phyloP scores from a whole-genome alignment of 257 asterid genomes.

The Solanum infundibuliforme region DNA sequence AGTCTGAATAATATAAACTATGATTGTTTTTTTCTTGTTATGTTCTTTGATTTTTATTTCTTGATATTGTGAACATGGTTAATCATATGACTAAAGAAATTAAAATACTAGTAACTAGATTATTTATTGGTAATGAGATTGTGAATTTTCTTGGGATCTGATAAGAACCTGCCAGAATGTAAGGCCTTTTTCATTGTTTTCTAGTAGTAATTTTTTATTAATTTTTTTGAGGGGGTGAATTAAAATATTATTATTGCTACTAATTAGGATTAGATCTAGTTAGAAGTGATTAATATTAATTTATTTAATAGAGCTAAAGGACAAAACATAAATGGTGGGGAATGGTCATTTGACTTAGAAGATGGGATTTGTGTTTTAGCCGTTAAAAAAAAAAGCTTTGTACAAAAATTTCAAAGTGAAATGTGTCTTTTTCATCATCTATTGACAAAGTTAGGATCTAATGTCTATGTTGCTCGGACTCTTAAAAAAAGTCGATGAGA shows the following conservation, averaged over 20 bases:
- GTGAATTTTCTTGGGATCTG: conserved; percentile 20
- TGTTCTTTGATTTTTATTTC: not conserved
- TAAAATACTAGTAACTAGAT: not conserved
- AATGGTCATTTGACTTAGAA: conserved; percentile 42
- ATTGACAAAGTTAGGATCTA: conserved; percentile 44
- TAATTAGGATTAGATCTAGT: conserved; percentile 30
- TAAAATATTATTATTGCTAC: not conserved
- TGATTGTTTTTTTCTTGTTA: not conserved
- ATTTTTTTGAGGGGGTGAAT: not conserved
- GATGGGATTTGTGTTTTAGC: conserved; percentile 15
- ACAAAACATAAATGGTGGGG: conserved; percentile 32
- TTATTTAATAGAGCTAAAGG: conserved; percentile 13
- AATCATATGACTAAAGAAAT: not conserved
- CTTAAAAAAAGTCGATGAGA: not conserved
- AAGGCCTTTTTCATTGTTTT: not conserved
- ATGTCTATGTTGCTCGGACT: not conserved
- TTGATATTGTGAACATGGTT: not conserved
- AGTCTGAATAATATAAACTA: not conserved
- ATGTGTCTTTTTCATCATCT: conserved; percentile 49
- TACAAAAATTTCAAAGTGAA: conserved; percentile 33
- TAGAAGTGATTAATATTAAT: not conserved
- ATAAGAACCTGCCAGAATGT: conserved; percentile 15
- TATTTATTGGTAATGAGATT: not conserved
- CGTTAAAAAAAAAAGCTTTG: conserved; percentile 17
- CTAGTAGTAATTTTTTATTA: not conserved